A percentile compares a stretch with the other conserved stretches of the same genome.
These are phyloP conservation scores for Globisporangium emineosum DNA, from an alignment of 352 stramenopile species.

Conservation along the genomic window DNA sequence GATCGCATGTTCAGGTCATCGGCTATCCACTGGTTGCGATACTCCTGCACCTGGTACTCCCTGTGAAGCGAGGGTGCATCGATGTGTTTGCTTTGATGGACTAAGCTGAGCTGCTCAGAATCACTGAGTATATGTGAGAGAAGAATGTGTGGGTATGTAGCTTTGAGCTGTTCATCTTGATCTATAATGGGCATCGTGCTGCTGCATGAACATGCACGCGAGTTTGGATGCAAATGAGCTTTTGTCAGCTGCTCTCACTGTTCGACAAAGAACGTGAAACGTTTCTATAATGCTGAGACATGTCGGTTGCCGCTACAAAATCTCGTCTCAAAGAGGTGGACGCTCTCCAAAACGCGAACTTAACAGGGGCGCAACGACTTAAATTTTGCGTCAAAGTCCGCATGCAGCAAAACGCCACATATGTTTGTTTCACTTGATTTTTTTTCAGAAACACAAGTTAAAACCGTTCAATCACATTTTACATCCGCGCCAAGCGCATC, in stretches of 20 bases:
- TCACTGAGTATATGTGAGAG: too few species aligned
- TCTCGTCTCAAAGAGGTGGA: background rate
- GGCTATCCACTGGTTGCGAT: background rate
- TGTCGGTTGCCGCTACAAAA: background rate
- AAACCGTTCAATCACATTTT: too few species aligned
- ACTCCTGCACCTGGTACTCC: background rate
- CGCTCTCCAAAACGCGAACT: background rate
- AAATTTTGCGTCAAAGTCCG: too few species aligned
- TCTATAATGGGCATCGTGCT: too few species aligned
- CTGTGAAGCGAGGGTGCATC: background rate
- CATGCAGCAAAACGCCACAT: too few species aligned
- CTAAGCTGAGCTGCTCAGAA: background rate
- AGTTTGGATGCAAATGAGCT: background rate
- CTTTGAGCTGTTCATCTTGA: too few species aligned
- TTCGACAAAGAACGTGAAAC: background rate
- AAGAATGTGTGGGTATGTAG: too few species aligned
- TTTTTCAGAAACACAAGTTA: too few species aligned
- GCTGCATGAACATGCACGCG: background rate
- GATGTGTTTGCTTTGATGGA: background rate
- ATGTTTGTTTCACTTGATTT: too few species aligned
- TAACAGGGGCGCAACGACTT: background rate
- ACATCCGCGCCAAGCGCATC: too few species aligned
- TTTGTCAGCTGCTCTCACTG: background rate
- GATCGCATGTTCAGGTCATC: background rate
- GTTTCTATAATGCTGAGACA: background rate